Base-by-base conservation (phyloP, 106 monocot species). In the Acorus gramineus region DNA sequence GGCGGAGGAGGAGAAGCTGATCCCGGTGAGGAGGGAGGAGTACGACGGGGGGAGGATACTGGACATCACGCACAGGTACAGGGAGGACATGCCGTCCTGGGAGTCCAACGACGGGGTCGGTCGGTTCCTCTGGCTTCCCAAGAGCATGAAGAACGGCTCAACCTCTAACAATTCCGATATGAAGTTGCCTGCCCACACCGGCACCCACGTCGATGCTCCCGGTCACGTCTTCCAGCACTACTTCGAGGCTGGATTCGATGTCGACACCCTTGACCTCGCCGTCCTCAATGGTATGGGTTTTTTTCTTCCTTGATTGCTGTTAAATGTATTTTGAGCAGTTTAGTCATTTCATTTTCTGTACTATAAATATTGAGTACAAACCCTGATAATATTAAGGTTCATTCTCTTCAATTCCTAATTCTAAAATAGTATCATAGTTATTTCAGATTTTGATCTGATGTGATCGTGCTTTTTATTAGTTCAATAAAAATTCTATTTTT, bases 201-300 rank as follows among this genome's bases (percentile, higher is more conserved):
- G 96, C 45, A 96, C 96, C 48, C 96, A 96, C 69, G 91, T 96
- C 57, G 96, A 96, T 50, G 80, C 96, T 45, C 96, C 96, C 10
- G 91, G 91, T 3, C 96, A 96, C 56, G 71, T 91, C 54, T 85
- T 83, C 72, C 79, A 91, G 67, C 78, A 84, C 56, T 98, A 91
- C 70, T 98, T 83, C 63, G 87, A 91, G 53, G 91, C 91, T 7
- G 96, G 96, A 0, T 91, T 88, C 60, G 96, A 98, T 56, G 83
- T 91, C 45, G 96, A 98, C 62, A 79, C 85, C 6, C 88, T 88
- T 58, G 91, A 92, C 57, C 91, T 98, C 14, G 77, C 67, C 7
- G 77, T 88, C 48, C 87, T 96, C 49, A 91, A 91, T 63, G 96
- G 95, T 94, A 71, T 7, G 44, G 28, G 28, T 28, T 28, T 28